These are phyloP conservation scores for Blastocystis sp. DNA, from an alignment of 352 stramenopile species.

Conservation along the genomic window DNA sequence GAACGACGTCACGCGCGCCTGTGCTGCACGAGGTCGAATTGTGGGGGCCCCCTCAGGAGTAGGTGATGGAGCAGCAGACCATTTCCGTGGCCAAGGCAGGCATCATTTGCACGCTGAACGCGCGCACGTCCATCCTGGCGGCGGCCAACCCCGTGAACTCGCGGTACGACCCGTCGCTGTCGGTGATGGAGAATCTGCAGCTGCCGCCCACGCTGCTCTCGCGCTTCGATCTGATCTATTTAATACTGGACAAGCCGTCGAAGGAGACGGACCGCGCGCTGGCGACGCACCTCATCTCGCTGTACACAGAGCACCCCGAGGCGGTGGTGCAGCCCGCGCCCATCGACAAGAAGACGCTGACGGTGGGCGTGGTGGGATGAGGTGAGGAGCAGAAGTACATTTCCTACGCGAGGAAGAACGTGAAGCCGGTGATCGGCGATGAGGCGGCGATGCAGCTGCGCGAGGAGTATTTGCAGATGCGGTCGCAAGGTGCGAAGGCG, in stretches of 20 bases:
- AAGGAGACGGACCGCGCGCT: slow-evolving; percentile 87
- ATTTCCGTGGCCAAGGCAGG: slow-evolving; percentile 83
- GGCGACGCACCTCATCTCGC: slow-evolving; percentile 90
- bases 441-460: slow-evolving; percentile 85
- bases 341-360: slow-evolving; percentile 61
- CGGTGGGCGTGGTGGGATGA: neutral
- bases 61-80: slow-evolving; percentile 87
- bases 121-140: slow-evolving; percentile 93
- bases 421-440: slow-evolving; percentile 85
- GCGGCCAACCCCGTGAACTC: slow-evolving; percentile 96
- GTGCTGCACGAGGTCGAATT: slow-evolving; percentile 87
- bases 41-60: too few relatives aligned
- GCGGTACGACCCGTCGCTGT: slow-evolving; percentile 94
- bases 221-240: slow-evolving; percentile 98
- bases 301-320: slow-evolving; percentile 85
- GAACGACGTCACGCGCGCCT: slow-evolving; percentile 88
- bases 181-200: slow-evolving; percentile 96
- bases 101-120: slow-evolving; percentile 96
- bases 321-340: slow-evolving; percentile 1
- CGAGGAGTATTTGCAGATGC: slow-evolving; percentile 86
- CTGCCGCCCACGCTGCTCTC: slow-evolving; percentile 93
- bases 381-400: slow-evolving; percentile 86
- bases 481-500: slow-evolving; percentile 77
- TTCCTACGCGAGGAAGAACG: slow-evolving; percentile 86
- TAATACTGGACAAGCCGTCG: slow-evolving; percentile 95